Evolutionary conservation across 202 grass and related monocot genomes (phyloP).

Genomic region (Eragrostis tef): DNA sequence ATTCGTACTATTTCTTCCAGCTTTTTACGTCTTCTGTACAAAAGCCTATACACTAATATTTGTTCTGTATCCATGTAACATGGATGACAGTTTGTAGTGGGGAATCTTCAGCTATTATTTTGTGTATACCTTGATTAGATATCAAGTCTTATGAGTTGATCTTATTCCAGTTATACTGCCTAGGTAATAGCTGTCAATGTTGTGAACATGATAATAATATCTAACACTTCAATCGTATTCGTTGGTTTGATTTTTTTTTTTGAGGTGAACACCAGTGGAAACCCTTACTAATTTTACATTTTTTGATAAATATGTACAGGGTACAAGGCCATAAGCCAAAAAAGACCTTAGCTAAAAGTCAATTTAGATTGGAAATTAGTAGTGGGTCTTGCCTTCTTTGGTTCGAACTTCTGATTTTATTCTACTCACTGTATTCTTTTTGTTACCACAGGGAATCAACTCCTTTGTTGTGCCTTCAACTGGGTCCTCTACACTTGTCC

Average conservation of each 20-base stretch:
- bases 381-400: not conserved
- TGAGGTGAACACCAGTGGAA: too few species aligned
- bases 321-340: too few species aligned
- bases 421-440: not conserved
- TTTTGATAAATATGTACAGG: too few species aligned
- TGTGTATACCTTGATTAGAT: not conserved
- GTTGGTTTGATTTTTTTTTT: not conserved
- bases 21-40: not conserved
- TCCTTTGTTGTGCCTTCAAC: not conserved
- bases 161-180: not conserved
- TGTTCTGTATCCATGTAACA: not conserved
- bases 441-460: not conserved
- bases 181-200: not conserved
- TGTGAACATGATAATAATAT: not conserved
- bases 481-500: not conserved
- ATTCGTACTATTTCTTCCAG: not conserved
- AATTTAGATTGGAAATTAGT: too few species aligned
- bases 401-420: not conserved
- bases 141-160: not conserved
- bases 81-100: not conserved
- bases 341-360: too few species aligned
- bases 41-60: not conserved
- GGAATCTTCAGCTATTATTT: not conserved
- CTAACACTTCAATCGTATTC: not conserved
- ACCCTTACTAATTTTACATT: too few species aligned